Evolutionary conservation across 805 yeast species (phyloP).

Genomic region (Lipomyces lipofer): DNA sequence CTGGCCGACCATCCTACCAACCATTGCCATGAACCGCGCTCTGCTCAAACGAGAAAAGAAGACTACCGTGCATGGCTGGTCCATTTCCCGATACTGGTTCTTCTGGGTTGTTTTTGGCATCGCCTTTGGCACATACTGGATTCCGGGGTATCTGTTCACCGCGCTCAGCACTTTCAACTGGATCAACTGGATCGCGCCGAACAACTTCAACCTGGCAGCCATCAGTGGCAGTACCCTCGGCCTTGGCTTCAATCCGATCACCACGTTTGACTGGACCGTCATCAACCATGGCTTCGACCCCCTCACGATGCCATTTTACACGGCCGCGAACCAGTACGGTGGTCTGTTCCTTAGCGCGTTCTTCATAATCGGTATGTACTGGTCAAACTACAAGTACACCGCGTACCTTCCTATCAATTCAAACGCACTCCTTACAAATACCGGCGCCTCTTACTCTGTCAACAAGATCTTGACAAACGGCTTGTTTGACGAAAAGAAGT

Average conservation of each 20-base stretch:
- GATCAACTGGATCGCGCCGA: conserved; percentile 61
- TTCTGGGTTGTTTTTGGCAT: conserved; percentile 45
- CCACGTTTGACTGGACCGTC: conserved; percentile 56
- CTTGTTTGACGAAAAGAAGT: conserved; percentile 49
- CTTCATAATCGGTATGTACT: conserved; percentile 53
- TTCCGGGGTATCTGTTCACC: conserved; percentile 60
- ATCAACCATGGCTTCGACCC: conserved; percentile 44
- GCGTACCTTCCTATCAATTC: conserved; percentile 48
- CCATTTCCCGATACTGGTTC: conserved; percentile 51
- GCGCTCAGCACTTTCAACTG: conserved; percentile 59
- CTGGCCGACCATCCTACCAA: conserved; percentile 59
- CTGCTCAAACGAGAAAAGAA: conserved; percentile 33
- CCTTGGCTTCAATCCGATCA: conserved; percentile 46
- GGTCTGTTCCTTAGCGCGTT: conserved; percentile 52
- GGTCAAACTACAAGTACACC: conserved; percentile 51
- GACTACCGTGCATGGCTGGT: conserved; percentile 59
- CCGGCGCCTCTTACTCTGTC: conserved; percentile 47
- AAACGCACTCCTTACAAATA: conserved; percentile 43
- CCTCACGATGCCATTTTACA: conserved; percentile 45
- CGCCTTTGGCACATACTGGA: conserved; percentile 53
- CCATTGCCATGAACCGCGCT: conserved; percentile 13
- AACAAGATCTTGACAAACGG: conserved; percentile 47
- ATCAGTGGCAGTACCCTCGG: conserved; percentile 62
- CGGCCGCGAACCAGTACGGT: conserved; percentile 43
- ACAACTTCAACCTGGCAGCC: conserved; percentile 60